These are phyloP conservation scores for Colletotrichum sansevieriae DNA, from an alignment of 2,329 filamentous ascomycete species.

Conservation along the genomic window DNA sequence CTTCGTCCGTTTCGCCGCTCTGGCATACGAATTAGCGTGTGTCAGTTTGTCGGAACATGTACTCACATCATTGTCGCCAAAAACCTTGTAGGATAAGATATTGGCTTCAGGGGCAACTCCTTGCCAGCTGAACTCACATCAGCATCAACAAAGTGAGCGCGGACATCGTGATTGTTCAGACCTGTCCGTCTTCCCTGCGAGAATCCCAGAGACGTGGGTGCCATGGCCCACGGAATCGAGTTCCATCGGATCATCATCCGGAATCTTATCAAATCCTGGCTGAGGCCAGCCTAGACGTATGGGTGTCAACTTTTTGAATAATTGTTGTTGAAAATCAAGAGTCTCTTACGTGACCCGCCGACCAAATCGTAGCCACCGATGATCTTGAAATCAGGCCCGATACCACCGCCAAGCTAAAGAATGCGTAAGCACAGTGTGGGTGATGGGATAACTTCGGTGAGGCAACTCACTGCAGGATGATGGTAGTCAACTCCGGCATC, in stretches of 20 bases:
- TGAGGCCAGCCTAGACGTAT: conserved; percentile 22
- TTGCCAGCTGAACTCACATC: conserved; percentile 24
- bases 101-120: conserved; percentile 49
- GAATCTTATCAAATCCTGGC: conserved; percentile 43
- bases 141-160: not conserved
- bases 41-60: not conserved
- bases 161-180: not conserved
- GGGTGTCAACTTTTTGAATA: not conserved
- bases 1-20: conserved; percentile 44
- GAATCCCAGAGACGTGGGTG: conserved; percentile 52
- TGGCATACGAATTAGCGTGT: conserved; percentile 4
- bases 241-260: conserved; percentile 53
- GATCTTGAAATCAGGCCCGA: conserved; percentile 39
- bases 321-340: not conserved
- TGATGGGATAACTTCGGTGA: not conserved
- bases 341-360: conserved; percentile 24
- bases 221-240: conserved; percentile 51
- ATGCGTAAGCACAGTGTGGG: not conserved
- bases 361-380: conserved; percentile 41
- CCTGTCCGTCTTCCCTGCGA: conserved; percentile 42
- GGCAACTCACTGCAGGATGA: conserved; percentile 50
- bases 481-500: conserved; percentile 57
- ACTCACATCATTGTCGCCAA: conserved; percentile 43
- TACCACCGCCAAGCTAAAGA: conserved; percentile 37
- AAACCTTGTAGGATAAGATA: conserved; percentile 49